Evolutionary conservation across 2,329 filamentous ascomycete genomes (phyloP), one percentile per base, ranked within the genome.

Genomic region (Colletotrichum tamarilloi): DNA sequence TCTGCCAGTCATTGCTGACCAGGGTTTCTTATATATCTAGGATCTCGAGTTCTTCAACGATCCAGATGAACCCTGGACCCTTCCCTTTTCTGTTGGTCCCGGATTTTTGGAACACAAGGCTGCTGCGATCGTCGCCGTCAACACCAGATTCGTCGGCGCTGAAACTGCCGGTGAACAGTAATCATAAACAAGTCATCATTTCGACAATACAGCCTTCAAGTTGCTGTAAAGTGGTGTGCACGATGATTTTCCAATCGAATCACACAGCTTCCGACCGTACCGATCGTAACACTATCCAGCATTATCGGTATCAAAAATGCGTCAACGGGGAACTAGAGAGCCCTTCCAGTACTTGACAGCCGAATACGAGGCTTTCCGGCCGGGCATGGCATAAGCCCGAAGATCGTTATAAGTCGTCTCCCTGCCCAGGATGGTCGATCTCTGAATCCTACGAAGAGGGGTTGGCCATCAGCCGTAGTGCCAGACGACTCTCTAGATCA

Each of bases 61-160:
- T 72, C 30, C 30, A 30, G 68, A 72, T 42, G 72, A 67, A 59
- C 62, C 68, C 56, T 74, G 58, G 38, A 68, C 57, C 62, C 68
- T 68, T 72, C 26, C 2, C 22, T 59, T 30, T 11, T 14, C 16
- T 72, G 68, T 68, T 60, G 72, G 72, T 72, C 46, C 63, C 63
- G 58, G 55, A 46, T 46, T 64, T 19, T 42, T 72, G 72, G 72
- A 59, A 59, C 62, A 12, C 68, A 68, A 35, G 58, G 68, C 68
- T 74, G 63, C 46, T 49, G 32, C 28, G 62, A 74, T 74, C 68
- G 72, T 52, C 72, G 35, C n/a, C 30, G 62, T 19, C 35, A 16
- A n/a, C 56, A 30, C 38, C 62, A 38, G 19, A 53, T 72, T 38
- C 16, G 53, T 57, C 52, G 38, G 28, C 26, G n/a, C 62, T 32